Evolutionary conservation across 805 yeast genomes (phyloP).

Genomic region (Ogataea allantospora): DNA sequence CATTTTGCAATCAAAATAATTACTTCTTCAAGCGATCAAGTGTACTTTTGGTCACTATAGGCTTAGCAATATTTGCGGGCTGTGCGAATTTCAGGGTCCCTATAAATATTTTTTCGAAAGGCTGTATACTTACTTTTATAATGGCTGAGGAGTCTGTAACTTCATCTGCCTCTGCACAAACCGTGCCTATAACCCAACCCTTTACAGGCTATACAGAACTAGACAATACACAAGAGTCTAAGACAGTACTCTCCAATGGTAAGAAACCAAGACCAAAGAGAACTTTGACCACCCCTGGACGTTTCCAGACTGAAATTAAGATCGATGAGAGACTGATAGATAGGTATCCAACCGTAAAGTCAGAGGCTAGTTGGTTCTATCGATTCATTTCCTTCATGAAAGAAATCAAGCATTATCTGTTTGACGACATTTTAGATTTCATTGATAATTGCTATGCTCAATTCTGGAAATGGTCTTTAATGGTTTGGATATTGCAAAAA

Average conservation of each 20-base stretch:
- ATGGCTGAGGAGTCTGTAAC: slow-evolving; percentile 1
- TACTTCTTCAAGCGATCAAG: too few species aligned
- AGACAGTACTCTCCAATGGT: too few species aligned
- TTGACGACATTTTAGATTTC: slow-evolving; percentile 13
- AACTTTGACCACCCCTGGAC: slow-evolving; percentile 16
- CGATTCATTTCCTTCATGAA: slow-evolving; percentile 13
- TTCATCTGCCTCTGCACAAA: slow-evolving; percentile 1
- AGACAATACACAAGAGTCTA: too few species aligned
- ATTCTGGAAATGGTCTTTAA: slow-evolving; percentile 12
- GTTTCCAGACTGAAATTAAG: slow-evolving; percentile 16
- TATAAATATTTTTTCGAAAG: slow-evolving; percentile 1
- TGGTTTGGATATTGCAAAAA: slow-evolving; percentile 11
- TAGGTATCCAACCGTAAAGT: slow-evolving; percentile 13
- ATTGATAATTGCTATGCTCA: slow-evolving; percentile 14
- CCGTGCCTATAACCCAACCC: slow-evolving; percentile 1
- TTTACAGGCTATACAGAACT: too few species aligned
- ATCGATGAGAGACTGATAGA: slow-evolving; percentile 14
- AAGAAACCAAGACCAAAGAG: slow-evolving; percentile 5
- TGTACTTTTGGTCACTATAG: too few species aligned
- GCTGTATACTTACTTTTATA: not conserved
- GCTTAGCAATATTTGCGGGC: too few species aligned
- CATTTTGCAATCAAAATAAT: too few species aligned
- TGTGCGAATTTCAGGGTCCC: slow-evolving; percentile 11
- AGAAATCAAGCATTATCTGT: slow-evolving; percentile 11
- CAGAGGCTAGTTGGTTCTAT: slow-evolving; percentile 17